Conservation (phyloP, 176 grass and related monocot species). For the Bolboschoenus planiculmis region DNA sequence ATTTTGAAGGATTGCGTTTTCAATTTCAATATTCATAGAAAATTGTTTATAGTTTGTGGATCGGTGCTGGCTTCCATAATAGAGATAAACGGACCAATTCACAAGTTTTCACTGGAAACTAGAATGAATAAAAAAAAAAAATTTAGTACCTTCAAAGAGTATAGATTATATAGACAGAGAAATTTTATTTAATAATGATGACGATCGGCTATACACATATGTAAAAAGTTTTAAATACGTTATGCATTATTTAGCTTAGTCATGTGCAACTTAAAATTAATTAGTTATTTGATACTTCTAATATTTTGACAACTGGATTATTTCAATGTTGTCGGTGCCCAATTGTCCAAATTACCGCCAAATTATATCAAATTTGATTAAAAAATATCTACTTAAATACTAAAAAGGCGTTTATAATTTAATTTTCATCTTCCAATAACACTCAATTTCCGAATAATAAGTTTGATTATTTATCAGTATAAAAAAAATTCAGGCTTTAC, state of each 20-base stretch:
- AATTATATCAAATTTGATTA: not conserved
- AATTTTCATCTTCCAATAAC: not conserved
- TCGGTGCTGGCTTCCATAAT: not conserved
- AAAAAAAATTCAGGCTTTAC: not conserved
- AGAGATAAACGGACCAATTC: not conserved
- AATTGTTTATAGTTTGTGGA: not conserved
- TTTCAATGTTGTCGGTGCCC: not conserved
- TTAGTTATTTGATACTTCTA: not conserved
- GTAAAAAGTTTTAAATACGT: too few species aligned
- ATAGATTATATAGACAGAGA: not conserved
- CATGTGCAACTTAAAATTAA: not conserved
- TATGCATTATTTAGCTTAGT: not conserved
- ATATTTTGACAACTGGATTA: not conserved
- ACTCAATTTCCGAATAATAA: not conserved
- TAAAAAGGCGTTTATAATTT: not conserved
- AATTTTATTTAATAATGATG: not conserved
- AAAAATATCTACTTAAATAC: too few species aligned
- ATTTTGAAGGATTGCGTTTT: not conserved
- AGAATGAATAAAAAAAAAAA: not conserved
- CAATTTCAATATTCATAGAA: not conserved
- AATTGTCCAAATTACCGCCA: not conserved
- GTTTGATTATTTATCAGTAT: not conserved
- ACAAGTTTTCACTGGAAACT: not conserved
- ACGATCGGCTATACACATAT: not conserved
- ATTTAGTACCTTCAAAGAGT: not conserved